phyloP scores from a whole-genome alignment of 805 yeast species.

The Scheffersomyces spartinae region DNA sequence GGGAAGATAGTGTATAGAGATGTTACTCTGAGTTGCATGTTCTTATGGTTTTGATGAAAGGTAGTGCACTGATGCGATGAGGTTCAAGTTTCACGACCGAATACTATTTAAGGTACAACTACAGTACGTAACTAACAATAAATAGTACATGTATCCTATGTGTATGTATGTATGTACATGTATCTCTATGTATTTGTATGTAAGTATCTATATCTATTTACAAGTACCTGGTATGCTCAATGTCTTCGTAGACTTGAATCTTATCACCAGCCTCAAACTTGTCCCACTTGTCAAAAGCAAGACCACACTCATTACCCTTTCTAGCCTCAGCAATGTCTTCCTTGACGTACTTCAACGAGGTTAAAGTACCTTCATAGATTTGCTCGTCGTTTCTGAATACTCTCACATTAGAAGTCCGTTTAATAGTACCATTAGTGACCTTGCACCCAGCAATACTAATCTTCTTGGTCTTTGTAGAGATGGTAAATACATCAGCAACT shows the following conservation, averaged over 20 bases:
- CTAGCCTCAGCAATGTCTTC: constrained; percentile 67
- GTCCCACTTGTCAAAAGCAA: constrained; percentile 58
- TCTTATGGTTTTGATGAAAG: no score
- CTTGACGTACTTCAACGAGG: constrained; percentile 70
- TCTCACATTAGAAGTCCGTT: constrained; percentile 45
- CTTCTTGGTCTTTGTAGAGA: constrained; percentile 40
- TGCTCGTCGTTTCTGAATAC: constrained; percentile 42
- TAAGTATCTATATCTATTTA: constrained; percentile 7
- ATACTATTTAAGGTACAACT: no score
- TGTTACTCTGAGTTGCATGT: no score
- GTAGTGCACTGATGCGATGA: no score
- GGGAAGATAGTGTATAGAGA: no score
- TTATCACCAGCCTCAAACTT: constrained; percentile 65
- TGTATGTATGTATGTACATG: constrained; percentile 1
- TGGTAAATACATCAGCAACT: constrained; percentile 60
- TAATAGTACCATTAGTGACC: constrained; percentile 57
- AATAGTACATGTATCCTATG: no score
- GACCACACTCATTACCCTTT: constrained; percentile 88
- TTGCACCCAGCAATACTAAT: constrained; percentile 80
- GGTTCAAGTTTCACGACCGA: no score
- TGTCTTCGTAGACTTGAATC: constrained; percentile 63
- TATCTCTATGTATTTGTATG: neutral
- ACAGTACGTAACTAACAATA: no score
- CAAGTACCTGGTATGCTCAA: constrained; percentile 27
- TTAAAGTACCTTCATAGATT: constrained; percentile 46